Evolutionary conservation across 768 basidiomycete genomes (phyloP).

Genomic region (Amanita muscaria): DNA sequence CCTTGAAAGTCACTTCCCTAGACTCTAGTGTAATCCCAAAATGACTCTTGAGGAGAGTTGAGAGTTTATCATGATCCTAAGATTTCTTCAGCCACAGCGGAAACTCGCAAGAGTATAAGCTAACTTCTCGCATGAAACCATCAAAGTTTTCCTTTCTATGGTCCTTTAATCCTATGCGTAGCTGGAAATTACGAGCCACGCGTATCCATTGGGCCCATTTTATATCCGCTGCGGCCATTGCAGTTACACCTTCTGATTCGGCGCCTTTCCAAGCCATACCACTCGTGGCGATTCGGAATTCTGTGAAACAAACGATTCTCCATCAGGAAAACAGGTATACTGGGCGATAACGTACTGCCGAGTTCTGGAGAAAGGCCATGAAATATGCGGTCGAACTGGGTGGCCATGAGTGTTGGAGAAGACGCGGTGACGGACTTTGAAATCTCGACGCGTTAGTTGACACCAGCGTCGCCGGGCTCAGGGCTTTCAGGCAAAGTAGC

Average conservation of each 20-base stretch:
- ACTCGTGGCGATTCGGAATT: conserved; percentile 79
- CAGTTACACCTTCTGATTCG: conserved; percentile 52
- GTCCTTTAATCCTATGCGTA: conserved; percentile 75
- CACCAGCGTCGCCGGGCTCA: not conserved
- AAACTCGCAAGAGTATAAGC: not conserved
- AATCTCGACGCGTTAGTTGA: conserved; percentile 11
- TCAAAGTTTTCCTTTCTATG: conserved; percentile 81
- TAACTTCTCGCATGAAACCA: conserved; percentile 84
- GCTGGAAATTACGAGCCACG: conserved; percentile 87
- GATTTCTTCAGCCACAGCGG: not conserved
- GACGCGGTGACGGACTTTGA: conserved; percentile 40
- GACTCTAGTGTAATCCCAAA: conserved; percentile 80
- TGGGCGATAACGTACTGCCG: conserved; percentile 62
- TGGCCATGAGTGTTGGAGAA: conserved; percentile 34
- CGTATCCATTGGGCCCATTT: conserved; percentile 89
- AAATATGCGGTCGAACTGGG: conserved; percentile 83
- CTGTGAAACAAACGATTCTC: conserved; percentile 26
- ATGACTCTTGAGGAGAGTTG: conserved; percentile 73
- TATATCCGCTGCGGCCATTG: conserved; percentile 63
- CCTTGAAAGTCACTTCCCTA: conserved; percentile 82
- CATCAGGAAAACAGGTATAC: conserved; percentile 13
- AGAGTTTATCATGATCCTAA: conserved; percentile 88
- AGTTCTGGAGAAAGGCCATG: conserved; percentile 61
- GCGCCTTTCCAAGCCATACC: conserved; percentile 94
- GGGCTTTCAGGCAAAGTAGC: not conserved